phyloP scores from a whole-genome alignment of 495 filamentous ascomycete genomes.

The Opeltia flavorubescens region DNA sequence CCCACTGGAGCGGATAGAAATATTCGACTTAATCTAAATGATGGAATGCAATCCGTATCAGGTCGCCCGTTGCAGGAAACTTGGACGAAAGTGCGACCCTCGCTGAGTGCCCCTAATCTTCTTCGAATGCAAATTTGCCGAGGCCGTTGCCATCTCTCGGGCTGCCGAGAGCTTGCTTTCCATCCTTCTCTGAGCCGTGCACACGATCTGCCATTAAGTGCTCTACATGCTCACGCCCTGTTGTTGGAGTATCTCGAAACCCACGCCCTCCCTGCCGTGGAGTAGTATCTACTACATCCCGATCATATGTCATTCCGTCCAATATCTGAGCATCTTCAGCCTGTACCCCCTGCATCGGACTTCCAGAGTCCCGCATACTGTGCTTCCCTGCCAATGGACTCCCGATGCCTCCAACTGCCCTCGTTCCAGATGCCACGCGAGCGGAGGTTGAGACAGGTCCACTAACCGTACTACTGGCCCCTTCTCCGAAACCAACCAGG shows the following conservation, averaged over 20 bases:
- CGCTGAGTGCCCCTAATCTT: not conserved
- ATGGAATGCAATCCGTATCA: too few species aligned
- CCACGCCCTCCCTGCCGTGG: slow-evolving; percentile 22
- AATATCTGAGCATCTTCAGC: slow-evolving; percentile 34
- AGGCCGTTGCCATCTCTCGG: not conserved
- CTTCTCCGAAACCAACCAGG: slow-evolving; percentile 78
- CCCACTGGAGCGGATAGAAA: too few species aligned
- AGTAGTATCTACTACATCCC: slow-evolving; percentile 38
- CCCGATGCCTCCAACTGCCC: not conserved
- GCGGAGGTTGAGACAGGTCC: slow-evolving; percentile 45
- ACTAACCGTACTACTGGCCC: slow-evolving; percentile 62
- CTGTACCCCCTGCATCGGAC: slow-evolving; percentile 18
- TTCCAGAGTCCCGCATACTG: slow-evolving; percentile 10
- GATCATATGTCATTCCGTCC: slow-evolving; percentile 42
- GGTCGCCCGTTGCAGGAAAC: too few species aligned
- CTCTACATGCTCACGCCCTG: slow-evolving; percentile 15
- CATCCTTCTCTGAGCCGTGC: not conserved
- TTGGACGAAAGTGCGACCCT: not conserved
- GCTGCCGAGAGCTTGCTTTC: slow-evolving; percentile 1
- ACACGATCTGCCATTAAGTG: slow-evolving; percentile 13
- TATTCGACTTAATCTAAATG: too few species aligned
- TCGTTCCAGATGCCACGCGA: slow-evolving; percentile 16
- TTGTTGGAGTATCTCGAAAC: not conserved
- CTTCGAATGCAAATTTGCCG: slow-evolving; percentile 9
- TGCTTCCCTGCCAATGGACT: slow-evolving; percentile 6